These are phyloP conservation scores for Leccinum boreale DNA, from an alignment of 768 basidiomycete species.

Conservation along the genomic window DNA sequence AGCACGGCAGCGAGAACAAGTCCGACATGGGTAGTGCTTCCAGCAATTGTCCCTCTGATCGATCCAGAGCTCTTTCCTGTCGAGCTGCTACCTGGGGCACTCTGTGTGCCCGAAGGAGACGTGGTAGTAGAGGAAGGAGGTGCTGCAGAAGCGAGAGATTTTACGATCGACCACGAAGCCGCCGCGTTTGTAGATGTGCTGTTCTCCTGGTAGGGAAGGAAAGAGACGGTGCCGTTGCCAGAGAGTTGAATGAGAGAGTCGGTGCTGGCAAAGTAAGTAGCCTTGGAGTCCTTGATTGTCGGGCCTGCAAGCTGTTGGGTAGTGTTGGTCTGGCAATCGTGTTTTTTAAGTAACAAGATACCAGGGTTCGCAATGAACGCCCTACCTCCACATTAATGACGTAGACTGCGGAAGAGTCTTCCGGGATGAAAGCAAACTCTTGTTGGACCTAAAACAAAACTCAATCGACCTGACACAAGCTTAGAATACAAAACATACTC, in stretches of 20 bases:
- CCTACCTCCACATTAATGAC: constrained; percentile 66
- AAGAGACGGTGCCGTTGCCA: constrained; percentile 56
- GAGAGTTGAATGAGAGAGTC: constrained; percentile 66
- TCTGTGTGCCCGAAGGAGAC: constrained; percentile 19
- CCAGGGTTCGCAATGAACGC: not conserved
- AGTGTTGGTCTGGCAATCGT: constrained; percentile 50
- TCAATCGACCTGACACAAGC: not conserved
- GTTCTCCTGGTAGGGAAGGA: constrained; percentile 54
- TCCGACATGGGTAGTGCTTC: constrained; percentile 12
- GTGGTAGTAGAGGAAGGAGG: constrained; percentile 29
- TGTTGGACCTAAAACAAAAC: constrained; percentile 50
- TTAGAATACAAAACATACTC: constrained; percentile 36
- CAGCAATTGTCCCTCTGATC: constrained; percentile 9
- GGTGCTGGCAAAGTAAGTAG: constrained; percentile 63
- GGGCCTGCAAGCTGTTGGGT: constrained; percentile 63
- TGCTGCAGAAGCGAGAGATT: constrained; percentile 43
- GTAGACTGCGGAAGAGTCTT: constrained; percentile 70
- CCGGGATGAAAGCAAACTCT: constrained; percentile 75
- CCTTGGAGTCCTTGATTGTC: constrained; percentile 51
- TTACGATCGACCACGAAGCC: constrained; percentile 49
- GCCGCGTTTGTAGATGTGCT: constrained; percentile 40
- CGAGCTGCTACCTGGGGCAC: constrained; percentile 12
- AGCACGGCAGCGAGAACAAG: constrained; percentile 4
- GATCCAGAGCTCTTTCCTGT: constrained; percentile 14
- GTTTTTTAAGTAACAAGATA: constrained; percentile 3